phyloP scores from a whole-genome alignment of 2,329 filamentous ascomycete species.

The Aureobasidium leucospermi region DNA sequence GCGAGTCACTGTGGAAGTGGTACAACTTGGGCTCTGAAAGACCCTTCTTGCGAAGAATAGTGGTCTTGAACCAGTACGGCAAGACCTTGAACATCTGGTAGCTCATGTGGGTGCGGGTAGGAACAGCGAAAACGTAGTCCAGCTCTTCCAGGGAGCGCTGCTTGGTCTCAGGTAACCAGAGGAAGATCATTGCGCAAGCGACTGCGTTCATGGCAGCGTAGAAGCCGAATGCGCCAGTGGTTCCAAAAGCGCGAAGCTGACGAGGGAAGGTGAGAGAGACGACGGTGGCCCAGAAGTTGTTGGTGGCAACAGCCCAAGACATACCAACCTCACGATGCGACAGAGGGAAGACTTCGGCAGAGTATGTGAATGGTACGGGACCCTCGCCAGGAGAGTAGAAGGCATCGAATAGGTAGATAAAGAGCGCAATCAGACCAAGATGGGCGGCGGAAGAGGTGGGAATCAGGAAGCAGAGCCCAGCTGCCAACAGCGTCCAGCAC shows the following conservation, averaged over 20 bases:
- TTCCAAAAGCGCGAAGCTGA: constrained; percentile 40
- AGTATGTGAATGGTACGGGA: constrained; percentile 36
- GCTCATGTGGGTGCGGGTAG: constrained; percentile 31
- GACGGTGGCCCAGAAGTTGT: constrained; percentile 42
- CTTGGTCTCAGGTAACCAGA: constrained; percentile 47
- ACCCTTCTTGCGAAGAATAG: constrained; percentile 32
- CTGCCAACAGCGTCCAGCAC: constrained; percentile 40
- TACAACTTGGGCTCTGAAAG: constrained; percentile 12
- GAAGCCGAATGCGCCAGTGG: constrained; percentile 53
- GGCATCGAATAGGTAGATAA: constrained; percentile 36
- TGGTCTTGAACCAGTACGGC: constrained; percentile 42
- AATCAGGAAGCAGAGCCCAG: constrained; percentile 43
- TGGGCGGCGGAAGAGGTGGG: constrained; percentile 17
- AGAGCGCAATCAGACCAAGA: constrained; percentile 23
- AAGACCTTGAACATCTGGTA: constrained; percentile 31
- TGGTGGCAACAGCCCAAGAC: constrained; percentile 31
- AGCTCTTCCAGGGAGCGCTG: constrained; percentile 42
- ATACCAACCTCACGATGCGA: constrained; percentile 26
- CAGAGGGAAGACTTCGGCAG: constrained; percentile 28
- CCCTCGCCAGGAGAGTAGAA: constrained; percentile 37
- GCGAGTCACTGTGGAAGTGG: constrained; percentile 6
- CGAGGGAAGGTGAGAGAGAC: constrained; percentile 45
- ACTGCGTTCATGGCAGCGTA: constrained; percentile 54
- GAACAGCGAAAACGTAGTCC: constrained; percentile 46
- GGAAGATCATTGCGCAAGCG: constrained; percentile 57